phyloP scores from a whole-genome alignment of 345 rosid genomes.

The Dovyalis caffra region DNA sequence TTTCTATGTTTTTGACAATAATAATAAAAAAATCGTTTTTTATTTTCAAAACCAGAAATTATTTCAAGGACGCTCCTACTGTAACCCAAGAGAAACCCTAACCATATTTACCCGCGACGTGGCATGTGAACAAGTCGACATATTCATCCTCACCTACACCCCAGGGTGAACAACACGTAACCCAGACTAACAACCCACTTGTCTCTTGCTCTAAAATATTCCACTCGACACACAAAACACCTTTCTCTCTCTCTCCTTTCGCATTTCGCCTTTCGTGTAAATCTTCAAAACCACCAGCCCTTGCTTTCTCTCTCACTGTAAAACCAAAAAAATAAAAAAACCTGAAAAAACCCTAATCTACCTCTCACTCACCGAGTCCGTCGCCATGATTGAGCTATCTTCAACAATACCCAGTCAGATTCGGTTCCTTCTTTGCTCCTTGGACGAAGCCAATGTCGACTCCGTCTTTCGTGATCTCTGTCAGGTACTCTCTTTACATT shows the following conservation, averaged over 20 bases:
- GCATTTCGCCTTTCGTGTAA: constrained; percentile 1
- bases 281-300: constrained; percentile 14
- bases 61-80: no score
- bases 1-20: no score
- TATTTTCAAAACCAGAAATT: no score
- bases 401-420: constrained; percentile 53
- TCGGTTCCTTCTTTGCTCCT: constrained; percentile 63
- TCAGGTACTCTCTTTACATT: constrained; percentile 46
- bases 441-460: constrained; percentile 61
- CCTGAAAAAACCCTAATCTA: constrained; percentile 17
- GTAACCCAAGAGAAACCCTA: background rate
- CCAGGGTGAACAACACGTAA: background rate
- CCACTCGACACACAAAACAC: background rate
- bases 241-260: constrained; percentile 14
- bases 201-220: background rate
- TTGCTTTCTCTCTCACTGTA: constrained; percentile 1
- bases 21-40: no score
- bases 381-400: constrained; percentile 51
- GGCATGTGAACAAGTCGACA: background rate
- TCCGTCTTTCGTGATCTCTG: constrained; percentile 52
- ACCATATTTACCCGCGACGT: background rate
- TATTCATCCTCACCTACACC: background rate
- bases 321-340: no score
- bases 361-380: background rate
- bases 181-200: background rate